Percentiles rank a stretch among this genome's conserved stretches.
phyloP scores from a whole-genome alignment of 2,329 filamentous ascomycete genomes.

The Fusarium brachygibbosum region DNA sequence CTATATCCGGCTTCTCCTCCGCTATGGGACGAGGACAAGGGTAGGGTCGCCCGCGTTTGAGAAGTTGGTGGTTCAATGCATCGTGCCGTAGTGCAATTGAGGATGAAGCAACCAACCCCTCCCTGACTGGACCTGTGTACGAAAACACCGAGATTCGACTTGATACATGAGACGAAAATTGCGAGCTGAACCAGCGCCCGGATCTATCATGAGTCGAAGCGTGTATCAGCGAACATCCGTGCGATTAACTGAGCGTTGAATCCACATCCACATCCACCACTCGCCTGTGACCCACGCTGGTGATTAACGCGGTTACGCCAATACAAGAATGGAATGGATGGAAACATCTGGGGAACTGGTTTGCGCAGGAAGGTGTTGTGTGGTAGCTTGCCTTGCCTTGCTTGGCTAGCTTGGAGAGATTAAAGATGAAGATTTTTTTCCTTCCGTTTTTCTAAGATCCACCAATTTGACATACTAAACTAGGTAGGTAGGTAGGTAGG shows the following conservation, averaged over 20 bases:
- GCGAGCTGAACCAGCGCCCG: constrained; percentile 40
- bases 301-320: constrained; percentile 29
- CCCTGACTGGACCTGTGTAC: constrained; percentile 19
- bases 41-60: constrained; percentile 36
- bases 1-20: constrained; percentile 41
- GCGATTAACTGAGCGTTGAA: constrained; percentile 12
- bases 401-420: constrained; percentile 16
- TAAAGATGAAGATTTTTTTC: constrained; percentile 24
- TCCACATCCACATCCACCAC: background rate
- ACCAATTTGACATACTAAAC: constrained; percentile 3
- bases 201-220: constrained; percentile 47
- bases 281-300: constrained; percentile 16
- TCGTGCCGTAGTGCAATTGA: constrained; percentile 18
- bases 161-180: constrained; percentile 47
- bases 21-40: constrained; percentile 20
- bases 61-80: constrained; percentile 38
- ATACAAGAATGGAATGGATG: constrained; percentile 23
- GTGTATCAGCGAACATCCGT: constrained; percentile 42
- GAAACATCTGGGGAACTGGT: constrained; percentile 37
- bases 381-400: background rate
- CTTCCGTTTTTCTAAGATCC: constrained; percentile 4
- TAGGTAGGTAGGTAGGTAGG: no score
- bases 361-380: background rate
- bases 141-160: constrained; percentile 33
- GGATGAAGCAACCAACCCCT: constrained; percentile 26